Evolutionary conservation across 2,329 filamentous ascomycete genomes (phyloP).

Genomic region (Xylaria arbuscula): DNA sequence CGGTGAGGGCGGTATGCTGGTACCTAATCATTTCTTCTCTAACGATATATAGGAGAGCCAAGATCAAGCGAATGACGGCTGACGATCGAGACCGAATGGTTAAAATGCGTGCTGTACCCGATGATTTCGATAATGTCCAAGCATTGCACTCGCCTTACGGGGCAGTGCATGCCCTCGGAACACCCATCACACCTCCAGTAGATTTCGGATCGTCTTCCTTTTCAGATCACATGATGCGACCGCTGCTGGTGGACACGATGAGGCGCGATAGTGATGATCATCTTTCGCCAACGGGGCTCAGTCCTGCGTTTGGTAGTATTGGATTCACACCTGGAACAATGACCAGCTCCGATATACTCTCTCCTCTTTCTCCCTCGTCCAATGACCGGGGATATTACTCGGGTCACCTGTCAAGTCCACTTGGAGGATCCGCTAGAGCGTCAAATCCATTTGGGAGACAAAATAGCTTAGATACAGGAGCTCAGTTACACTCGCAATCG

Average conservation of each 20-base stretch:
- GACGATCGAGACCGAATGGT: conserved; percentile 78
- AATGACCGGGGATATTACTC: conserved; percentile 66
- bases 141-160: conserved; percentile 75
- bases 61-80: conserved; percentile 77
- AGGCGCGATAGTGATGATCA: conserved; percentile 72
- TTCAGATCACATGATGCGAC: conserved; percentile 71
- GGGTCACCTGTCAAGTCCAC: conserved; percentile 59
- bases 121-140: conserved; percentile 77
- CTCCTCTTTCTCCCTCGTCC: conserved; percentile 66
- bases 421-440: conserved; percentile 61
- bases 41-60: conserved; percentile 66
- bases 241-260: conserved; percentile 75
- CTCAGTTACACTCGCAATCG: conserved; percentile 60
- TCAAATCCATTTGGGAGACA: conserved; percentile 66
- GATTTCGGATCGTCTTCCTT: conserved; percentile 63
- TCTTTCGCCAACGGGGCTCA: conserved; percentile 74
- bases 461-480: conserved; percentile 57
- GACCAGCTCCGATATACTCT: conserved; percentile 65
- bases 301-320: conserved; percentile 74
- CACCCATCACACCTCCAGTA: conserved; percentile 60
- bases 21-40: conserved; percentile 30
- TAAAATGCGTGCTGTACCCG: conserved; percentile 76
- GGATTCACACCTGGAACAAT: conserved; percentile 69
- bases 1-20: conserved; percentile 67
- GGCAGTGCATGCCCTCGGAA: conserved; percentile 65